Percentiles rank a stretch among this genome's conserved stretches.
Conservation (phyloP, 2,329 filamentous ascomycete genomes). For the Cladosporium sp. region DNA sequence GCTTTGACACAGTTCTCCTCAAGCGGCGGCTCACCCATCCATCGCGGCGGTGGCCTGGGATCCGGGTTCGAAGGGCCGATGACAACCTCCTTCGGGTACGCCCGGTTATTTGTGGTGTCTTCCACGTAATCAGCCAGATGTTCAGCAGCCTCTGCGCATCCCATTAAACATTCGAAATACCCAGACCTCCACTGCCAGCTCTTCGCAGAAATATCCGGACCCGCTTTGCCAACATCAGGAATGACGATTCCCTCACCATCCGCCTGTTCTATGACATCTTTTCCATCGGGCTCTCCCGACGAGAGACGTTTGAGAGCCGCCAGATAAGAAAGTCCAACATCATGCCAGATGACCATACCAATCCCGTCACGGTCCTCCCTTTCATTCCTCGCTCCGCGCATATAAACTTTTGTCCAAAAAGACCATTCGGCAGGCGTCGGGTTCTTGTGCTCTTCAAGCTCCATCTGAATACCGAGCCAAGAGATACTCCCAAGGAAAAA, state of each 20-base stretch:
- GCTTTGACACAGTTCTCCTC: slow-evolving; percentile 72
- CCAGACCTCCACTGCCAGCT: slow-evolving; percentile 79
- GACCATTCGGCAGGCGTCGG: slow-evolving; percentile 82
- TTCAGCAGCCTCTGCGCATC: slow-evolving; percentile 70
- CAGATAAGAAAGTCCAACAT: slow-evolving; percentile 56
- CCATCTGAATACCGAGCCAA: slow-evolving; percentile 64
- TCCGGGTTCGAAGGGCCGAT: slow-evolving; percentile 78
- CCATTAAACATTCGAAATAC: slow-evolving; percentile 79
- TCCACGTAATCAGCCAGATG: slow-evolving; percentile 73
- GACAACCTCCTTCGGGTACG: slow-evolving; percentile 69
- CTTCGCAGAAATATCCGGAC: slow-evolving; percentile 68
- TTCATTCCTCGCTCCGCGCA: slow-evolving; percentile 53
- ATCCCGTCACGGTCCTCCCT: slow-evolving; percentile 52
- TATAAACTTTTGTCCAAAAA: slow-evolving; percentile 62
- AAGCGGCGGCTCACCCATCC: slow-evolving; percentile 57
- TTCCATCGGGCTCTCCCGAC: slow-evolving; percentile 62
- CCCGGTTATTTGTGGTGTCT: slow-evolving; percentile 60
- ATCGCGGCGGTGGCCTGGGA: slow-evolving; percentile 66
- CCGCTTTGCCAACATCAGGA: slow-evolving; percentile 52
- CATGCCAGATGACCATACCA: slow-evolving; percentile 64
- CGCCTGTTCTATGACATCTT: slow-evolving; percentile 49
- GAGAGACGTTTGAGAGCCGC: slow-evolving; percentile 64
- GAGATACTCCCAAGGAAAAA: slow-evolving; percentile 56
- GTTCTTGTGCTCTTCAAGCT: slow-evolving; percentile 67
- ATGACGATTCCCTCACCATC: slow-evolving; percentile 30